These are phyloP conservation scores for Toxicodendron radicans DNA, from an alignment of 345 rosid genomes.

Conservation along the genomic window DNA sequence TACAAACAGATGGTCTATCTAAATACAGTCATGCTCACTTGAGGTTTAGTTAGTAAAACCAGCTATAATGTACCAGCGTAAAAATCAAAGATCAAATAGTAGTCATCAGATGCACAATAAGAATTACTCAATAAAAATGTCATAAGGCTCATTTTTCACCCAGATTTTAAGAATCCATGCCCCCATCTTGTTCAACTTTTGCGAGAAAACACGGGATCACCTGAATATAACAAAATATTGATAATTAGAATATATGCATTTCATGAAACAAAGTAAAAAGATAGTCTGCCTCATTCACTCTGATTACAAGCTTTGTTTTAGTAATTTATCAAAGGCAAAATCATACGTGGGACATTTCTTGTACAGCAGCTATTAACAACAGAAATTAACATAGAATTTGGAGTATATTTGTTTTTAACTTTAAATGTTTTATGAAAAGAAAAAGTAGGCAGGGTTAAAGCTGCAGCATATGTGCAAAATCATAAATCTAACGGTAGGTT, in stretches of 20 bases:
- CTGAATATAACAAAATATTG: slow-evolving; percentile 1
- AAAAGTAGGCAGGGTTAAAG: background rate
- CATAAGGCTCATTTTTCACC: background rate
- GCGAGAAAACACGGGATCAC: background rate
- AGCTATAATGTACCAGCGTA: background rate
- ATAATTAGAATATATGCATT: background rate
- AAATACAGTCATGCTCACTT: slow-evolving; percentile 1
- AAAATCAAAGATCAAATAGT: slow-evolving; percentile 9
- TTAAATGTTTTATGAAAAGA: no score
- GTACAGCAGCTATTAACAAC: background rate
- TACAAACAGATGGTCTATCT: background rate
- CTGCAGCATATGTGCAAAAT: background rate
- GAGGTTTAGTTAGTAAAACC: background rate
- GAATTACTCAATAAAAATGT: background rate
- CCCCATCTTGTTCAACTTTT: background rate
- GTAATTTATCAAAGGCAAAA: background rate
- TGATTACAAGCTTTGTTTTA: background rate
- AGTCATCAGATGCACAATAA: slow-evolving; percentile 8
- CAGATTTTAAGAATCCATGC: background rate
- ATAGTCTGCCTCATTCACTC: background rate
- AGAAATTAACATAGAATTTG: slow-evolving; percentile 1
- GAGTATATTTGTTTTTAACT: background rate
- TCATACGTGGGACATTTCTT: background rate
- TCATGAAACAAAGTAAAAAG: background rate
- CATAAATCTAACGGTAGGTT: background rate